phyloP scores from a whole-genome alignment of 1,284 basidiomycete species.

The Ceratobasidium sp. region DNA sequence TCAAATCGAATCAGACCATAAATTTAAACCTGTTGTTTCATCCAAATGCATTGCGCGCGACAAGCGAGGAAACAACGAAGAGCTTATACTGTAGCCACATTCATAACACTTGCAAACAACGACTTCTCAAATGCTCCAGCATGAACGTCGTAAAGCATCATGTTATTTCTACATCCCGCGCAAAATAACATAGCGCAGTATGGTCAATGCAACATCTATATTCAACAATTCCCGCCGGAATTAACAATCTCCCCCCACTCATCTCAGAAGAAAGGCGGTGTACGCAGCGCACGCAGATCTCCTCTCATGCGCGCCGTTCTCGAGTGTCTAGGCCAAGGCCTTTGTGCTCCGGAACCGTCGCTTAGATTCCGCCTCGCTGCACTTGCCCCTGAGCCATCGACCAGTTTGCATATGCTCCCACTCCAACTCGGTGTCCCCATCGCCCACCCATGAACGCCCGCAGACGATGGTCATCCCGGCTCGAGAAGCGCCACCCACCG shows the following conservation, averaged over 20 bases:
- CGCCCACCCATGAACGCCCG: constrained; percentile 14
- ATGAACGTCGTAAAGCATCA: constrained; percentile 2
- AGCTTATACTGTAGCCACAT: too few species aligned
- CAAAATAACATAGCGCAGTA: not conserved
- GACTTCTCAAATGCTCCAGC: too few species aligned
- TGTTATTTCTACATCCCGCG: constrained; percentile 24
- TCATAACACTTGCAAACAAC: too few species aligned
- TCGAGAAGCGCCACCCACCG: constrained; percentile 48
- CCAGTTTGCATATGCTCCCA: constrained; percentile 7
- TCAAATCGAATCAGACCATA: too few species aligned
- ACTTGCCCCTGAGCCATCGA: constrained; percentile 8
- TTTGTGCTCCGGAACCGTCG: constrained; percentile 18
- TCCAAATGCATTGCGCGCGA: too few species aligned
- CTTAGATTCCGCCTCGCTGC: constrained; percentile 28
- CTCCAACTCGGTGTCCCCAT: constrained; percentile 32
- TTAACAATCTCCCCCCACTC: not conserved
- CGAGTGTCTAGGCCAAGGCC: too few species aligned
- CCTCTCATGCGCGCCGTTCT: too few species aligned
- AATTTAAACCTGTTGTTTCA: too few species aligned
- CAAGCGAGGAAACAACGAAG: too few species aligned
- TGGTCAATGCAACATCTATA: constrained; percentile 27
- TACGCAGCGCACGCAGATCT: too few species aligned
- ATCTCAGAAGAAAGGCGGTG: constrained; percentile 3
- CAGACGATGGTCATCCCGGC: constrained; percentile 36
- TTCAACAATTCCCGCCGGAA: constrained; percentile 14